Conservation (phyloP, 2,329 filamentous ascomycete genomes). For the Sclerotinia glacialis region DNA sequence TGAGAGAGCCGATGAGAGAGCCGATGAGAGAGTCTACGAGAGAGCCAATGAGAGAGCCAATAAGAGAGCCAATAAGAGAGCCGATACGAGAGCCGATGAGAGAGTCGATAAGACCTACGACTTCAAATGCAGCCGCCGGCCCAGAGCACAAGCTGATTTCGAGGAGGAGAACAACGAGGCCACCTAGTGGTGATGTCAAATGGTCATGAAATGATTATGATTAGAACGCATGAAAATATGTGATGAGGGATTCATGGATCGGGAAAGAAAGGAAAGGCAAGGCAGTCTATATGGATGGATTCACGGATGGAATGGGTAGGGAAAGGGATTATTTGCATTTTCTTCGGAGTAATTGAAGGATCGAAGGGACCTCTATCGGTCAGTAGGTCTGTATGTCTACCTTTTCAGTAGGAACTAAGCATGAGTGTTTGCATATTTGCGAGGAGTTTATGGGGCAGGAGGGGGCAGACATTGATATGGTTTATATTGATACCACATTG, state of each 20-base stretch:
- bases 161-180: slow-evolving; percentile 35
- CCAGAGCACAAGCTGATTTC: slow-evolving; percentile 34
- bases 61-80: too few relatives aligned
- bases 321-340: slow-evolving; percentile 17
- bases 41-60: too few relatives aligned
- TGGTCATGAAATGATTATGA: slow-evolving; percentile 35
- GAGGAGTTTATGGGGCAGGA: slow-evolving; percentile 2
- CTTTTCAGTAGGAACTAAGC: not conserved
- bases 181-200: slow-evolving; percentile 39
- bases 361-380: not conserved
- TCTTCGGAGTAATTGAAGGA: slow-evolving; percentile 14
- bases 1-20: too few relatives aligned
- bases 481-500: slow-evolving; percentile 11
- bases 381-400: not conserved
- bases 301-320: slow-evolving; percentile 11
- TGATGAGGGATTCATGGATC: not conserved
- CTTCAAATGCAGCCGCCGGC: slow-evolving; percentile 24
- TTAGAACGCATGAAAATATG: not conserved
- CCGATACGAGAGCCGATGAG: slow-evolving; percentile 10
- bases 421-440: slow-evolving; percentile 10
- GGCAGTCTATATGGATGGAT: not conserved
- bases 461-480: not conserved
- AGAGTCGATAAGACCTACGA: slow-evolving; percentile 25
- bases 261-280: not conserved
- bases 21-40: too few relatives aligned